Base-by-base conservation (phyloP, 2,329 filamentous ascomycete genomes). In the Cercospora sp. region DNA sequence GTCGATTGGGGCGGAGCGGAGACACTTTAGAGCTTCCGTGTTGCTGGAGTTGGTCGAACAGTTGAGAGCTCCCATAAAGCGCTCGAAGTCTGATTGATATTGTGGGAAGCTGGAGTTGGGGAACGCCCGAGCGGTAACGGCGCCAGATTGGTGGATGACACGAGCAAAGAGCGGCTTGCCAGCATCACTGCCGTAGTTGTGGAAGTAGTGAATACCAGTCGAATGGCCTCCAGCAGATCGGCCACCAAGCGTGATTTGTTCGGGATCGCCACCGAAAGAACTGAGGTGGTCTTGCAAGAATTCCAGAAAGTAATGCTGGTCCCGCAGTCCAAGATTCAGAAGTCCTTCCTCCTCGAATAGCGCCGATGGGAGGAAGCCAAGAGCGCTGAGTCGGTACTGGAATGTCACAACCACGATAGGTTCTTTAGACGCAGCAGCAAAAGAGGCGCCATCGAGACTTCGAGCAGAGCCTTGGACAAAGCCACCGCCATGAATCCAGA, bases 151-250 rank as follows among this genome's bases (percentile, higher is more conserved):
- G 8, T 84, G 77, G 16, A 84, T 78, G 5, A 78, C 82, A 40
- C 81, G 78, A 63, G 83, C 81, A 66, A 84, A 85, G 10, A 83
- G 75, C 2, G 68, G 68, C 34, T 67, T 69, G 1, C 64, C 68
- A 2, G 76, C 75, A 10, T 67, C 57, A 9, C 69, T 68, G 16
- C 79, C 75, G 18, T 80, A 76, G 43, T 80, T 77, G 69, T 83
- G 79, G 72, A 91, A 85, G 21, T 92, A 78, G 71, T 91, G 89
- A 73, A 92, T 89, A 2, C 89, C 89, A 71, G 90, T 85, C 68
- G 87, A 88, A 77, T 91, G 89, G 10, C 86, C 86, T 13, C 88
- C 88, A 32, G 88, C 87, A 72, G 86, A 88, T 45, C 84, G 77
- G 0, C 71, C 71, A 7, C 73, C 64, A 3, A 74, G 64, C 0